Percentiles rank a stretch among this genome's conserved stretches.
Conservation (phyloP, 768 basidiomycete genomes). For the Coprinopsis sp. region DNA sequence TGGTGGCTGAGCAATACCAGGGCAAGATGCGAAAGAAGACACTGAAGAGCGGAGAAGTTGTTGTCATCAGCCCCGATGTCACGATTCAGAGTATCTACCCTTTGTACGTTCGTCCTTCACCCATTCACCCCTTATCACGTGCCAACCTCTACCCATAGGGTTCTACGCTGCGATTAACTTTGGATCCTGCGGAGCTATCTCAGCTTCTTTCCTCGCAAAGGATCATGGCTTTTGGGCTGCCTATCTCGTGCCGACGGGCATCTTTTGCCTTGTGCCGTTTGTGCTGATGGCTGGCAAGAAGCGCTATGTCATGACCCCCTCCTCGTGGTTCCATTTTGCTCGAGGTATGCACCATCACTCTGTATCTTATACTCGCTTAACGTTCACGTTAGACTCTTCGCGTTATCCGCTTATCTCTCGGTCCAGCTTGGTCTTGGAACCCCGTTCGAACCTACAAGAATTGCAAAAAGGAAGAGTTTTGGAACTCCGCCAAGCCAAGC, state of each 20-base stretch:
- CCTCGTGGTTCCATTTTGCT: conserved; percentile 50
- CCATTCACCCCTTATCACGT: neutral
- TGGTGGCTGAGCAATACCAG: conserved; percentile 57
- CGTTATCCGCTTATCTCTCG: conserved; percentile 32
- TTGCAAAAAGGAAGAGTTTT: conserved; percentile 33
- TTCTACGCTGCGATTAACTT: conserved; percentile 45
- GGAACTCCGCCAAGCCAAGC: conserved; percentile 45
- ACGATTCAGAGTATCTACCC: conserved; percentile 50
- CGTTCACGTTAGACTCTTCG: conserved; percentile 28
- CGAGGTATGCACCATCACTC: conserved; percentile 26
- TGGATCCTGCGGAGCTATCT: conserved; percentile 44
- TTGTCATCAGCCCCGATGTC: conserved; percentile 48
- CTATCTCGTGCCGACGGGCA: conserved; percentile 43
- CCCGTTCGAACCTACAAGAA: conserved; percentile 28
- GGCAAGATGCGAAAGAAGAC: conserved; percentile 44
- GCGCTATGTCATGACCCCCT: conserved; percentile 41
- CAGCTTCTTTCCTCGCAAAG: conserved; percentile 49
- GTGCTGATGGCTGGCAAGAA: conserved; percentile 40
- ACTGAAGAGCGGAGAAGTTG: conserved; percentile 42
- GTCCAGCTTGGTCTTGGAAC: conserved; percentile 35
- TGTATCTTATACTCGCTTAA: conserved; percentile 3
- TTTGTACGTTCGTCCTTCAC: conserved; percentile 22
- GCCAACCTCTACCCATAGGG: conserved; percentile 15
- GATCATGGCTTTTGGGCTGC: conserved; percentile 50
- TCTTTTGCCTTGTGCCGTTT: conserved; percentile 43